These are phyloP conservation scores for Rutstroemia sp. DNA, from an alignment of 2,329 filamentous ascomycete species.

Conservation along the genomic window DNA sequence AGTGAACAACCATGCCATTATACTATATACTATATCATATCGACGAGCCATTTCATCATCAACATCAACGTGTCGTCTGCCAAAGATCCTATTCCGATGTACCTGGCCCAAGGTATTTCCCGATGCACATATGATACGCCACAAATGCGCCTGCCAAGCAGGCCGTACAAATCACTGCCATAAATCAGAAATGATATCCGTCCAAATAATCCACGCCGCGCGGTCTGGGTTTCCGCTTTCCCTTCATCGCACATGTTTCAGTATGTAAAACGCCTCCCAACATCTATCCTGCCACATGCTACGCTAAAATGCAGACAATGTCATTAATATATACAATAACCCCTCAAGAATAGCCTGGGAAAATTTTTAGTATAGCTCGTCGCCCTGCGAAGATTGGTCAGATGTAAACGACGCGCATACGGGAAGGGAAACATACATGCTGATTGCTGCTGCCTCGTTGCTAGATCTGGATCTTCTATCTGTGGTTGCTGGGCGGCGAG, in stretches of 20 bases:
- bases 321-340: not conserved
- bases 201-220: too few relatives aligned
- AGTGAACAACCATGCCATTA: too few relatives aligned
- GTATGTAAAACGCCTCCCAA: conserved; percentile 5
- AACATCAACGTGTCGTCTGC: too few relatives aligned
- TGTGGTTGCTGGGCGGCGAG: conserved; percentile 16
- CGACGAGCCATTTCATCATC: too few relatives aligned
- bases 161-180: too few relatives aligned
- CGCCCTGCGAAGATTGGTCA: conserved; percentile 17
- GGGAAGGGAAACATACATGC: conserved; percentile 15
- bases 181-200: too few relatives aligned
- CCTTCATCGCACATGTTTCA: not conserved
- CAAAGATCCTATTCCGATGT: too few relatives aligned
- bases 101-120: too few relatives aligned
- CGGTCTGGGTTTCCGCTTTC: not conserved
- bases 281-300: conserved; percentile 6
- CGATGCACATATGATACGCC: too few relatives aligned
- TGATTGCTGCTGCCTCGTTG: conserved; percentile 9
- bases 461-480: conserved; percentile 21
- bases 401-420: not conserved
- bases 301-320: conserved; percentile 14
- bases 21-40: too few relatives aligned
- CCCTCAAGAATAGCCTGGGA: conserved; percentile 24
- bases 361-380: conserved; percentile 17
- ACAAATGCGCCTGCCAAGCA: too few relatives aligned